Percentiles rank a stretch among this genome's conserved stretches.
Conservation (phyloP, 192 early-diverging fungal genomes). For the Glomus cerebriforme region DNA sequence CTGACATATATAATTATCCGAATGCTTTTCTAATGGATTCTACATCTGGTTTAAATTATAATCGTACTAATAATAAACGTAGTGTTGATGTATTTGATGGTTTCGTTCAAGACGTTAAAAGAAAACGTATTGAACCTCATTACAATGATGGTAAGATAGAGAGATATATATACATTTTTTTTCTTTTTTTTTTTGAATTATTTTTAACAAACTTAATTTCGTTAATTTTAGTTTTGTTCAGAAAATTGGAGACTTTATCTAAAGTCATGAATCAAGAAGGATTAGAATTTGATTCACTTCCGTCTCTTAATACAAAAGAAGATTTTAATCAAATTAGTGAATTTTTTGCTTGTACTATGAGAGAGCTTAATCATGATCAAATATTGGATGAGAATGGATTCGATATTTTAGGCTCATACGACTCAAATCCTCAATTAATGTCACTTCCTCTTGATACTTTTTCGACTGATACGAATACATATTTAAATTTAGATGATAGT, state of each 20-base stretch:
- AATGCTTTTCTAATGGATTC: not conserved
- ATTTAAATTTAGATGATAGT: not conserved
- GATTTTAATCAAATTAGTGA: constrained; percentile 10
- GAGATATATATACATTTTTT: not conserved
- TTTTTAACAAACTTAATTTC: not conserved
- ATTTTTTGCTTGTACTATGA: not conserved
- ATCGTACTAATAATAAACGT: constrained; percentile 31
- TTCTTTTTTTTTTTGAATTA: not conserved
- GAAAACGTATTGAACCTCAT: constrained; percentile 34
- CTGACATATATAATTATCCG: not conserved
- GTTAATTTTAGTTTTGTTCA: not conserved
- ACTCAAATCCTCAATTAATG: not conserved
- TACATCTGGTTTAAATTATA: not conserved
- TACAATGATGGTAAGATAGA: constrained; percentile 42
- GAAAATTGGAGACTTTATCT: not conserved
- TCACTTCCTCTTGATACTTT: not conserved
- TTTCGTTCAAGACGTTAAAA: constrained; percentile 42
- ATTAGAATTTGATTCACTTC: not conserved
- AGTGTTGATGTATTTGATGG: constrained; percentile 29
- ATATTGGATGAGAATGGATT: not conserved
- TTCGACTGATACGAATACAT: not conserved
- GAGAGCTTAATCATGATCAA: not conserved
- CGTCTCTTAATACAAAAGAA: constrained; percentile 4
- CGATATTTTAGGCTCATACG: not conserved
- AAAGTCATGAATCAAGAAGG: not conserved